Evolutionary conservation across 1,284 basidiomycete genomes (phyloP), one percentile per base, ranked within the genome.

Genomic region (Phylloporus sp.): DNA sequence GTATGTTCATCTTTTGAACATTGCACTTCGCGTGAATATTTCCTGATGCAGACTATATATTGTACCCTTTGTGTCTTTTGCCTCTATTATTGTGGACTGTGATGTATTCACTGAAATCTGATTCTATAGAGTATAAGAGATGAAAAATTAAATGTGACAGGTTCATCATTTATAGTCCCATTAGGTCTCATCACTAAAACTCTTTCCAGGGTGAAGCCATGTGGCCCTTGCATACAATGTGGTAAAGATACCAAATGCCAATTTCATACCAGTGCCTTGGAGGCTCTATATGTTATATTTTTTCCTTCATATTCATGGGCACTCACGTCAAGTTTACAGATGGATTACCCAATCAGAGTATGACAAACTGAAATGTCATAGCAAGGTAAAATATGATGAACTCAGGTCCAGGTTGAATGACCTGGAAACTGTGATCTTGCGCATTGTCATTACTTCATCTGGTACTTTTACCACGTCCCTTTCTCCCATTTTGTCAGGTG

Each of bases 91-190:
- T 34, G 37, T 44, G 50, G 6, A 56, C 37, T n/a, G n/a, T n/a
- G n/a, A n/a, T 15, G 18, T 42, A 6, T 32, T 18, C 56, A 54
- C 61, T 51, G 24, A 34, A 46, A 69, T 47, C 40, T 58, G 61
- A 32, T 42, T 62, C 49, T 44, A 68, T 69, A 82, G 86, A 87
- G 69, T 87, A 86, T 72, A 87, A 87, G 66, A 73, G 86, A 64
- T 78, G 86, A 44, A 87, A 86, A 75, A 86, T 87, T 70, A 87
- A 84, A 70, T 87, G 86, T 70, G 85, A 87, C 73, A 83, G 86
- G 79, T 84, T 70, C 67, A 79, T 65, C 54, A n/a, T 67, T 62
- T 70, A 64, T 72, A 56, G 56, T 63, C 56, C 65, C 58, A 42
- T 65, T 61, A 11, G 62, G 22, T 65, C 62, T 63, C 47, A 47